Base-by-base conservation (phyloP, 2,329 filamentous ascomycete genomes). In the Lachnum nothofagi region DNA sequence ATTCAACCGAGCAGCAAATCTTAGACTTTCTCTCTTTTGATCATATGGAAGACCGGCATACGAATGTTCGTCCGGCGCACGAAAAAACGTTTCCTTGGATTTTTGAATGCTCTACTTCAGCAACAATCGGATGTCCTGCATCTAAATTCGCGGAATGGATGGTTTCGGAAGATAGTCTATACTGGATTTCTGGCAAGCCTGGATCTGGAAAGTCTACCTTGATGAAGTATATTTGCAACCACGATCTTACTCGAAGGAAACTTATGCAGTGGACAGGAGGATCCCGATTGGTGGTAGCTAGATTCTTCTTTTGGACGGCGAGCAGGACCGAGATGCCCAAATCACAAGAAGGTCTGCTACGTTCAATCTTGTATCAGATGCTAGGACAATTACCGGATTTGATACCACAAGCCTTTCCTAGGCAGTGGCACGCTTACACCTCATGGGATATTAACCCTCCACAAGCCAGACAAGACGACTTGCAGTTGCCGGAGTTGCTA, bases 251-350 rank as follows among this genome's bases (percentile, higher is more conserved):
- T 3, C 20, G 14, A 8, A 37, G 42, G 7, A 7, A 55, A 65
- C 6, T 52, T 45, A 3, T 53, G 3, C 23, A 23, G 1, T 70
- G 68, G 69, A 56, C 66, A 0, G 58, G 23, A 0, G 9, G 39
- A 35, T 6, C 25, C 23, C 6, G 22, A 51, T 5, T 27, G 62
- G 3, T 66, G 64, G 23, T 19, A 0, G 69, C 71, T 0, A 66
- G 63, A 0, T 74, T 69, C 56, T 75, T 72, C 55, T 73, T 75
- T 49, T 75, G 72, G 72, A 71, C 64, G 3, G 65, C 66, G 19
- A 68, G 68, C 25, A 12, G 25, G 12, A 27, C 25, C 8, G 38
- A 6, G 19, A 25, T 44, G 16, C 51, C 56, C 25, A 54, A 49
- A 33, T 54, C 51, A 5, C 45, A 43, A 20, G 8, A 16, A 8